Conservation (phyloP, 1,284 basidiomycete genomes). For the Cryptococcus wingfieldii region DNA sequence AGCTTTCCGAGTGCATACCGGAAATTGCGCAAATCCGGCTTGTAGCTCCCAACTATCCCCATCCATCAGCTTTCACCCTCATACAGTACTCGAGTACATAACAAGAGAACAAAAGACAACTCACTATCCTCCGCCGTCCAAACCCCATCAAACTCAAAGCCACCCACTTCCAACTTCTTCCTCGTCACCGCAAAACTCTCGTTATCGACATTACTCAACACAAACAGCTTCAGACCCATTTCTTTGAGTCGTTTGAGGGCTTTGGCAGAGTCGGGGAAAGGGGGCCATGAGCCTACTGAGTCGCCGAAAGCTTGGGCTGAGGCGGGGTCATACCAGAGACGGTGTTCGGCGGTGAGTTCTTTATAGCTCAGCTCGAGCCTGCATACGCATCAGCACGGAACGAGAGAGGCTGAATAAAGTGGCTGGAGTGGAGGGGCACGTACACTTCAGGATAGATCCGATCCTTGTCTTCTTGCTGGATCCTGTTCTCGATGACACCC, state of each 20-base stretch:
- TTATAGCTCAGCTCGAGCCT: constrained; percentile 11
- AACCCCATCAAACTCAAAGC: constrained; percentile 26
- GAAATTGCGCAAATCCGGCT: constrained; percentile 35
- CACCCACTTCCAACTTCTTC: constrained; percentile 27
- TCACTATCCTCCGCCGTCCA: constrained; percentile 36
- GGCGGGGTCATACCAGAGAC: constrained; percentile 11
- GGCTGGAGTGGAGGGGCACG: background rate
- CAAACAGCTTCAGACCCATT: constrained; percentile 27
- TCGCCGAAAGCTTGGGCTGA: constrained; percentile 25
- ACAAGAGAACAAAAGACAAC: constrained; percentile 2
- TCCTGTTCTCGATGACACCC: constrained; percentile 18
- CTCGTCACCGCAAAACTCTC: constrained; percentile 23
- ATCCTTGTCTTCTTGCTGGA: constrained; percentile 27
- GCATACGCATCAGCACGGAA: background rate
- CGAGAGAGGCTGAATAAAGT: background rate
- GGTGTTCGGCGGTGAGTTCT: constrained; percentile 3
- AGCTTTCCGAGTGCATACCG: constrained; percentile 27
- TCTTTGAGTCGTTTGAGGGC: constrained; percentile 24
- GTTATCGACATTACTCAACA: constrained; percentile 38
- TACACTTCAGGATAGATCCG: constrained; percentile 33
- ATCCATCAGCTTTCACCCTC: constrained; percentile 10
- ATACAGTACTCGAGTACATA: background rate
- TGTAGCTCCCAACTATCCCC: constrained; percentile 24
- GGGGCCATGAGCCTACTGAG: constrained; percentile 32
- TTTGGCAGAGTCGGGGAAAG: constrained; percentile 31